phyloP scores from a whole-genome alignment of 139 green algal species.

The Tetraselmis chui region DNA sequence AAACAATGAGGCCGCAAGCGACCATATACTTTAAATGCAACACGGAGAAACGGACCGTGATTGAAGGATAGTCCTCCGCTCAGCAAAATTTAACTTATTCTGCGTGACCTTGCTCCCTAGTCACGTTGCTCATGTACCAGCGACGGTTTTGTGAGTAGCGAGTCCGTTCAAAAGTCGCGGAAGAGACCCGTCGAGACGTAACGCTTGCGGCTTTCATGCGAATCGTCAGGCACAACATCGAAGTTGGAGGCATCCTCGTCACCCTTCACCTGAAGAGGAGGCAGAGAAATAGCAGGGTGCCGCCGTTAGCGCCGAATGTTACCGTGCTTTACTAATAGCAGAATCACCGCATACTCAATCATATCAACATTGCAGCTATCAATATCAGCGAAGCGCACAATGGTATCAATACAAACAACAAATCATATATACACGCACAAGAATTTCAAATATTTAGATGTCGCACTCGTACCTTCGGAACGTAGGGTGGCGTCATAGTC shows the following conservation, averaged over 20 bases:
- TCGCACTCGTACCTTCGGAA: constrained; percentile 45
- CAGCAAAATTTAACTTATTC: no score
- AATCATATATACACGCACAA: not conserved
- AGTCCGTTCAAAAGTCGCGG: constrained; percentile 48
- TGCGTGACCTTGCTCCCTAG: no score
- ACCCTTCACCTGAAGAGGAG: constrained; percentile 40
- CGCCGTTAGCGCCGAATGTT: not conserved
- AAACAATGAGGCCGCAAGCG: no score
- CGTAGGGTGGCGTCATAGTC: constrained; percentile 57
- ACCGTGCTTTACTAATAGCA: not conserved
- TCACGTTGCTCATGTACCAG: no score
- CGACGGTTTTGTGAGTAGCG: no score
- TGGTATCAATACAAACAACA: not conserved
- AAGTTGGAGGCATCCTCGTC: constrained; percentile 59
- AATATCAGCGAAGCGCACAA: not conserved
- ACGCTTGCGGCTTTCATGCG: constrained; percentile 10
- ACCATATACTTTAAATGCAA: no score
- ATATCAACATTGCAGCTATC: not conserved
- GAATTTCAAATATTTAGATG: not conserved
- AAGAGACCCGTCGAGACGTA: constrained; percentile 61
- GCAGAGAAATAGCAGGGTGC: no score
- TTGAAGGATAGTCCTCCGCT: no score
- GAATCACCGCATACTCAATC: not conserved
- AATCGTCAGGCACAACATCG: constrained; percentile 17
- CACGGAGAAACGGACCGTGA: no score